phyloP scores from a whole-genome alignment of 2,329 filamentous ascomycete species.

The Chalaropsis thielavioides region DNA sequence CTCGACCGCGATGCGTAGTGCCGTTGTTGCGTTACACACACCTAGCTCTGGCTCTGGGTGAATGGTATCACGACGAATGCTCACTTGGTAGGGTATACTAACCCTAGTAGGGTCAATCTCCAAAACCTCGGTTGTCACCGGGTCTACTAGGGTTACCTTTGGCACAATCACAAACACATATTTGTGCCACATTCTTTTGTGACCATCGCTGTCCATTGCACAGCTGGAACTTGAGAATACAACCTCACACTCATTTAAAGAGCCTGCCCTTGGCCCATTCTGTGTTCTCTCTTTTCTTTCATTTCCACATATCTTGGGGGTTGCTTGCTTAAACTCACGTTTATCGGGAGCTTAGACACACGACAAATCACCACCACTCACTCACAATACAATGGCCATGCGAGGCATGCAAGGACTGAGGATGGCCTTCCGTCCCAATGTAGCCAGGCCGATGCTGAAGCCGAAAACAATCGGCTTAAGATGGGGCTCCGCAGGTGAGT shows the following conservation, averaged over 20 bases:
- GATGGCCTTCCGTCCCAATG: slow-evolving; percentile 3
- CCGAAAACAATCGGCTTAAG: not conserved
- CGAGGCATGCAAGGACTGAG: slow-evolving; percentile 1
- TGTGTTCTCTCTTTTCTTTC: not conserved
- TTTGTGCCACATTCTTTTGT: not conserved
- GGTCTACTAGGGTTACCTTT: not conserved
- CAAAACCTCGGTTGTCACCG: not conserved
- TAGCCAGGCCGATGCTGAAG: not conserved
- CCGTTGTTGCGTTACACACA: not conserved
- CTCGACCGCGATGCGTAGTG: too few relatives aligned
- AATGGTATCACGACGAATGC: not conserved
- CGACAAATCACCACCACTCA: not conserved
- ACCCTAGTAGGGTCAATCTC: not conserved
- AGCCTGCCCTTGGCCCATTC: not conserved
- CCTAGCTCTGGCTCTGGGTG: too few relatives aligned
- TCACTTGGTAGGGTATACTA: not conserved
- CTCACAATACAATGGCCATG: not conserved
- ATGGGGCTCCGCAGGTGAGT: slow-evolving; percentile 14
- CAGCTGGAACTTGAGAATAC: not conserved
- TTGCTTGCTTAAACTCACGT: not conserved
- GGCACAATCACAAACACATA: not conserved
- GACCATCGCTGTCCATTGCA: not conserved
- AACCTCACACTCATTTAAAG: not conserved
- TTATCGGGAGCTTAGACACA: not conserved
- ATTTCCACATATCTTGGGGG: not conserved